Conservation (phyloP, 2,329 filamentous ascomycete species). For the Helminthosporium solani region DNA sequence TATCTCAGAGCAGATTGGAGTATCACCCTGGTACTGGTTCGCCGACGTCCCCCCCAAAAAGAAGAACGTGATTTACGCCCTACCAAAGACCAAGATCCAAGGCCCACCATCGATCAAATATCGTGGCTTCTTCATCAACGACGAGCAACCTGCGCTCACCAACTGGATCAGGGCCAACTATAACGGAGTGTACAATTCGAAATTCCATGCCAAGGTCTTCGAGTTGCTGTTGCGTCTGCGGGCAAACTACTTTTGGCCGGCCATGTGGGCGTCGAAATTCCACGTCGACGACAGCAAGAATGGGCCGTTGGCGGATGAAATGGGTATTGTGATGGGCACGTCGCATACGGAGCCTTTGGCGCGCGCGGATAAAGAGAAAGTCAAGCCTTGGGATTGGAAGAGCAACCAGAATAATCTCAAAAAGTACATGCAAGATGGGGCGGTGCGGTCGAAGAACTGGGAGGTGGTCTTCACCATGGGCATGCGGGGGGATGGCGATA, state of each 20-base stretch:
- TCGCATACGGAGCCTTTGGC: constrained; percentile 71
- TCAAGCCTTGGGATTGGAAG: constrained; percentile 31
- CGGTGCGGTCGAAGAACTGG: constrained; percentile 56
- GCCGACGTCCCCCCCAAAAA: constrained; percentile 59
- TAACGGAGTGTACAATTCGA: constrained; percentile 48
- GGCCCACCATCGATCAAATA: constrained; percentile 63
- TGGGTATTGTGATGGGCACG: constrained; percentile 68
- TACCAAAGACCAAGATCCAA: constrained; percentile 56
- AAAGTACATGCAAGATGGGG: constrained; percentile 28
- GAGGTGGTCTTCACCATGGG: constrained; percentile 63
- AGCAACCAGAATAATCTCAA: constrained; percentile 26
- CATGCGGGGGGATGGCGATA: constrained; percentile 69
- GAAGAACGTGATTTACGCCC: constrained; percentile 55
- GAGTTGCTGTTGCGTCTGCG: constrained; percentile 67
- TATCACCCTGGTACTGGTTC: constrained; percentile 69
- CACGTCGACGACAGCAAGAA: constrained; percentile 67
- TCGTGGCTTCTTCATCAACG: constrained; percentile 68
- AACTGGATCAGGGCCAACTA: constrained; percentile 62
- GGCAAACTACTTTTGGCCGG: constrained; percentile 73
- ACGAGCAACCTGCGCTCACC: constrained; percentile 65
- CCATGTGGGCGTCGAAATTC: constrained; percentile 68
- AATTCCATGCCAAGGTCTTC: constrained; percentile 67
- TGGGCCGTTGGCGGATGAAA: constrained; percentile 67
- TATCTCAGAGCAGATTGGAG: constrained; percentile 68
- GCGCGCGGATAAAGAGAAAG: constrained; percentile 50